Evolutionary conservation across 495 filamentous ascomycete species (phyloP), one percentile per base, ranked within the genome.

Genomic region (Podospora conica): DNA sequence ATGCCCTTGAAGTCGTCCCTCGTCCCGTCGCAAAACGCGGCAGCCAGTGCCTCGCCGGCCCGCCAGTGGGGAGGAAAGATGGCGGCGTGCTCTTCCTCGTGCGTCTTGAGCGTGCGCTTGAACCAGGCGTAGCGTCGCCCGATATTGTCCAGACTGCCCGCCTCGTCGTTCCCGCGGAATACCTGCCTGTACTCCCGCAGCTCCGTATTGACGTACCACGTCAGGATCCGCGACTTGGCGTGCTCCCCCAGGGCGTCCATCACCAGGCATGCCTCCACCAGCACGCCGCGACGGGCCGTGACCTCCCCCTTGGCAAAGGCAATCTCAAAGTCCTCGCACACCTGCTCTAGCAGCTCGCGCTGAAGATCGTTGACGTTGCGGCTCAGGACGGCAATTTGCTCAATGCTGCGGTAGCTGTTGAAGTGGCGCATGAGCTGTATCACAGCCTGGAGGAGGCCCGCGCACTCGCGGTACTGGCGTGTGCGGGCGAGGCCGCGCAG

Each of bases 381-480:
- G 71, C 91, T 93, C 33, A 98, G 85, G 3, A 92, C 91, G 20
- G 95, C 95, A 69, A 99, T 98, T 81, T 99, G 95, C 74, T 97
- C 93, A 54, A 99, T 97, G 64, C 91, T 96, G 64, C 96, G 85
- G 75, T 98, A 98, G 73, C 91, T 95, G 76, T 97, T 96, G 85
- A 99, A 99, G 79, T 99, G 92, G 64, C 90, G 90, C 92, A 97
- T 97, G 29, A 99, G 87, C 84, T 99, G 95, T 66, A 98, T 87
- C 53, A 99, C 95, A 5, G 96, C 95, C 76, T 96, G 91, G 62
- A 99, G 85, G 61, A 99, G 82, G 72, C 95, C 92, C 40, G 96
- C 92, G 74, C 95, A 99, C 79, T 99, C 96, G 65, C 92, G 85
- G 76, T 99, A 99, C 77, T 99, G 95, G 68, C 93, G 83, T 24